A percentile compares a stretch with the other conserved stretches of the same genome.
Conservation (phyloP, 345 rosid genomes). For the Eucalyptus marginata region DNA sequence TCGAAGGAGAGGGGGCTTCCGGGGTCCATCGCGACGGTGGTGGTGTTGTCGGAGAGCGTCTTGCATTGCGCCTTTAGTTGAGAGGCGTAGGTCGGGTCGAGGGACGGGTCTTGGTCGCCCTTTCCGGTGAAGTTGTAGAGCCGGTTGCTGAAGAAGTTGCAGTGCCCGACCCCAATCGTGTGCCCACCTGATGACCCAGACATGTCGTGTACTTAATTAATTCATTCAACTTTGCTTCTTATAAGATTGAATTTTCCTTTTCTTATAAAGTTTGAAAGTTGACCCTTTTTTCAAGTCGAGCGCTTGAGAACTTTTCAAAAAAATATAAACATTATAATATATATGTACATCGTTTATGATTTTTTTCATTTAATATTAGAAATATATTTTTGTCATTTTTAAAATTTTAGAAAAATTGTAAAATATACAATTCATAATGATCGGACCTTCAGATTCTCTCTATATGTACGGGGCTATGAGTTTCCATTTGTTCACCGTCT, state of each 20-base stretch:
- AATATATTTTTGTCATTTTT: too few relatives aligned
- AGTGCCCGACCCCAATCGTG: slow-evolving; percentile 20
- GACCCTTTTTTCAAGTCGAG: not conserved
- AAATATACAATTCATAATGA: not conserved
- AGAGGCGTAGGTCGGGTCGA: slow-evolving; percentile 10
- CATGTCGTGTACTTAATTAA: not conserved
- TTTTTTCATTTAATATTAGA: too few relatives aligned
- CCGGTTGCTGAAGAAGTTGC: slow-evolving; percentile 17
- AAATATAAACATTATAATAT: not conserved
- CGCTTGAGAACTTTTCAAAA: not conserved
- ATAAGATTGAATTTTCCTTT: not conserved
- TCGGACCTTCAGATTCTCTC: not conserved
- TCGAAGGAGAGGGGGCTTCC: slow-evolving; percentile 1
- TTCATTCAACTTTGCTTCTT: not conserved
- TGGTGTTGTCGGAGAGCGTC: slow-evolving; percentile 2
- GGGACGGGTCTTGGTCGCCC: slow-evolving; percentile 15
- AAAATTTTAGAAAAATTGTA: not conserved
- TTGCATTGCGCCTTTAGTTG: slow-evolving; percentile 3
- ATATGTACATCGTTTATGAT: not conserved
- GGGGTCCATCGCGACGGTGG: slow-evolving; percentile 3
- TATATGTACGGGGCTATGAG: not conserved
- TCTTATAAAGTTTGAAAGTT: not conserved
- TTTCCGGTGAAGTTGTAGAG: slow-evolving; percentile 37
- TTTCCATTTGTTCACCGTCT: not conserved
- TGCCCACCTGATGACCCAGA: slow-evolving; percentile 8